These are phyloP conservation scores for Boletus insuetus DNA, from an alignment of 768 basidiomycete species.

Conservation along the genomic window DNA sequence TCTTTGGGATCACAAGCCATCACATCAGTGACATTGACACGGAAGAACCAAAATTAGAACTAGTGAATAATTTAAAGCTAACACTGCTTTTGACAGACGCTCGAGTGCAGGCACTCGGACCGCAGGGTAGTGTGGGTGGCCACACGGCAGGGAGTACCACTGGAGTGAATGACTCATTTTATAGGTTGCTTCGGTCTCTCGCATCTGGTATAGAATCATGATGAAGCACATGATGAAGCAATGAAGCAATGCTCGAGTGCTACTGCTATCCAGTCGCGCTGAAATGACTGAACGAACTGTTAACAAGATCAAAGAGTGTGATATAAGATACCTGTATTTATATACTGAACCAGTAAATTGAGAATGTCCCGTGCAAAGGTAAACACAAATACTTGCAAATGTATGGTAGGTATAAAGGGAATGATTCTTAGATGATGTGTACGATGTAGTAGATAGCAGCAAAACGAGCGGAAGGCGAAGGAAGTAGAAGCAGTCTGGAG, in stretches of 20 bases:
- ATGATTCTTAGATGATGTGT: background rate
- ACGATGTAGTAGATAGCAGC: background rate
- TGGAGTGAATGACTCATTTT: too few species aligned
- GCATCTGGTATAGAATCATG: too few species aligned
- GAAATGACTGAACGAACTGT: background rate
- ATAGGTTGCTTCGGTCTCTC: too few species aligned
- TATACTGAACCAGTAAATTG: background rate
- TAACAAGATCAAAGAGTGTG: constrained; percentile 2
- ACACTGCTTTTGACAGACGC: too few species aligned
- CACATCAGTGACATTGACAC: too few species aligned
- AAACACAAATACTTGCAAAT: background rate
- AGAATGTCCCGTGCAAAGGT: background rate
- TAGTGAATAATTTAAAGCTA: too few species aligned
- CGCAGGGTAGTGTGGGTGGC: too few species aligned
- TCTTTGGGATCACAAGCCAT: too few species aligned
- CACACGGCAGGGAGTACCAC: too few species aligned
- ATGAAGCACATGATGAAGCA: too few species aligned
- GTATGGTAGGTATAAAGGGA: constrained; percentile 9
- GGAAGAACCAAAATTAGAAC: too few species aligned
- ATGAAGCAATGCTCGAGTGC: background rate
- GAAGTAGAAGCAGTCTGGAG: background rate
- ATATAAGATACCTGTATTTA: constrained; percentile 2
- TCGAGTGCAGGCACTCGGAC: too few species aligned
- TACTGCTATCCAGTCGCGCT: background rate
- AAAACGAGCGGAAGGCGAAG: constrained; percentile 19